Evolutionary conservation across 2,329 filamentous ascomycete genomes (phyloP).

Genomic region (Sclerotinia sclerotiorum): DNA sequence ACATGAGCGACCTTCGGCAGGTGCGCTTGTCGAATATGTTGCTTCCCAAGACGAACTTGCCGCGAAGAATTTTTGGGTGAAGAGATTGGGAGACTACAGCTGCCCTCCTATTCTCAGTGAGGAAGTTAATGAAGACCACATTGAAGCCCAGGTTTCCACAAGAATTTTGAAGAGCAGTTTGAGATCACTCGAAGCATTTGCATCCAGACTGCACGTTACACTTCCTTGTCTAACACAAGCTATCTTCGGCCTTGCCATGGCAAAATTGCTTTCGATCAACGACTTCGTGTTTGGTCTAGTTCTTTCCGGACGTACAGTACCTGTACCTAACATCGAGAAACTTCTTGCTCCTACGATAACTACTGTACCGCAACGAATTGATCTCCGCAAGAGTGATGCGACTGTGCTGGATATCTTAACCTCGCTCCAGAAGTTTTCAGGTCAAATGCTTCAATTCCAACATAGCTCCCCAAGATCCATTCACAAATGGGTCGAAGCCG

Average conservation of each 20-base stretch:
- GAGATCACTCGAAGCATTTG: conserved; percentile 40
- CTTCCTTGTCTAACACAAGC: conserved; percentile 31
- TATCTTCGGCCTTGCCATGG: conserved; percentile 45
- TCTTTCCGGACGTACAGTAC: conserved; percentile 44
- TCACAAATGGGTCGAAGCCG: conserved; percentile 16
- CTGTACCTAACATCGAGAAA: conserved; percentile 43
- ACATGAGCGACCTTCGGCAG: background rate
- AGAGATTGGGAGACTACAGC: conserved; percentile 12
- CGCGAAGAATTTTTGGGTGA: conserved; percentile 6
- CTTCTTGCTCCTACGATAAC: conserved; percentile 47
- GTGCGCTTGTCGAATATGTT: background rate
- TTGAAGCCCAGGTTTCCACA: background rate
- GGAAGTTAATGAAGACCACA: background rate
- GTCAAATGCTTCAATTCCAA: conserved; percentile 7
- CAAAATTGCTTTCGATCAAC: conserved; percentile 42
- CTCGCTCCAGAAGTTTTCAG: conserved; percentile 9
- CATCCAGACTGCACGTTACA: conserved; percentile 28
- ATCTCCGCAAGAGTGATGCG: background rate
- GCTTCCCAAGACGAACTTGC: background rate
- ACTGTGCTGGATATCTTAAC: background rate
- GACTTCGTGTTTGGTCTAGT: conserved; percentile 47
- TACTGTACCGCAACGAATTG: conserved; percentile 45
- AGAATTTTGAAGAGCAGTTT: conserved; percentile 3
- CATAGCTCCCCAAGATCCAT: conserved; percentile 8
- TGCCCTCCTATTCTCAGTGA: background rate